Percentiles rank a stretch among this genome's conserved stretches.
Conservation (phyloP, 148 eudicot species). For the Rhododendron mucronatum region DNA sequence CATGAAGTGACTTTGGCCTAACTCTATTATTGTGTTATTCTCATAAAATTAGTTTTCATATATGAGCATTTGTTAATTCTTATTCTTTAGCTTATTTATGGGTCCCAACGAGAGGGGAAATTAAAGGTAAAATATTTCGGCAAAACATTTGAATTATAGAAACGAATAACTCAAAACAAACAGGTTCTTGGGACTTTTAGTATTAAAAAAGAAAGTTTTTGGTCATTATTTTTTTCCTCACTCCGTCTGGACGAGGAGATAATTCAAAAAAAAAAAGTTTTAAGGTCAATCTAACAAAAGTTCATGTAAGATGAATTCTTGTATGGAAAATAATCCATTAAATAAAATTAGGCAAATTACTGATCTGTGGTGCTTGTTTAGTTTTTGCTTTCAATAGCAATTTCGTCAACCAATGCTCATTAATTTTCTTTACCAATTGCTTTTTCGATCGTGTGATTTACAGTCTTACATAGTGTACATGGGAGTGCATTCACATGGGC, state of each 20-base stretch:
- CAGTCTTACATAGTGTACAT: slow-evolving; percentile 66
- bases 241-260: background rate
- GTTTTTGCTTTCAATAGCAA: background rate
- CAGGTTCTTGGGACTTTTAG: background rate
- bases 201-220: background rate
- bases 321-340: background rate
- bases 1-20: no score
- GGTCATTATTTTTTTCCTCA: background rate
- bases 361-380: background rate
- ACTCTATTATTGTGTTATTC: no score
- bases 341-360: background rate
- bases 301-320: background rate
- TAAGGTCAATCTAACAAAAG: background rate
- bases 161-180: background rate
- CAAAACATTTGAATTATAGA: no score
- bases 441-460: background rate
- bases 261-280: background rate
- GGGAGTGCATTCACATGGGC: slow-evolving; percentile 57
- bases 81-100: background rate
- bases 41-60: no score
- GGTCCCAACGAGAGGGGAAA: background rate
- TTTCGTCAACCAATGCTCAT: background rate
- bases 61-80: background rate
- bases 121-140: no score
- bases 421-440: background rate